phyloP scores from a whole-genome alignment of 2,329 filamentous ascomycete species.

The Ophiostoma australiae region DNA sequence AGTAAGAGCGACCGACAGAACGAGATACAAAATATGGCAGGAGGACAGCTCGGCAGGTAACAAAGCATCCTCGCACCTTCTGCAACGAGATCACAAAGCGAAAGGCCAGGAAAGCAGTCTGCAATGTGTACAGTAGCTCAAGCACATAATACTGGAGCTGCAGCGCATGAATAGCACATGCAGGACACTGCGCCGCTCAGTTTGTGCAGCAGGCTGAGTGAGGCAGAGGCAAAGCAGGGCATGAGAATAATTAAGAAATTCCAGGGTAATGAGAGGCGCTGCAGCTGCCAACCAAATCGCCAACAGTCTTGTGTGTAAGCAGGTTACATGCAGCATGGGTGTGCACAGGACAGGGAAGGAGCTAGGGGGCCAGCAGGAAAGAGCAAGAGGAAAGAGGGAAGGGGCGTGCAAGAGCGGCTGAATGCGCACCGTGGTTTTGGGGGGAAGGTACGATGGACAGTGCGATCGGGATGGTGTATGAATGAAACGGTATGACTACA shows the following conservation, averaged over 20 bases:
- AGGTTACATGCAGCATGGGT: not conserved
- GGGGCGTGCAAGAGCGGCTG: not conserved
- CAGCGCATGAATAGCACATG: not conserved
- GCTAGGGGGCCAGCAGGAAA: not conserved
- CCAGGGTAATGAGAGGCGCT: not conserved
- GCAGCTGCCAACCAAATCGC: not conserved
- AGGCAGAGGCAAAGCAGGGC: not conserved
- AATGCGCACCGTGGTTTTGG: not conserved
- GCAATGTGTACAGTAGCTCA: not conserved
- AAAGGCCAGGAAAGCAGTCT: not conserved
- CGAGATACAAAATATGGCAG: not conserved
- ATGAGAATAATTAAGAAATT: not conserved
- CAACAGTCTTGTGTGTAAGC: not conserved
- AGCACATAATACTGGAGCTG: not conserved
- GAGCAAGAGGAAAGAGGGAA: not conserved
- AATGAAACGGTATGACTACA: not conserved
- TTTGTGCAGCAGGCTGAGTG: conserved; percentile 4
- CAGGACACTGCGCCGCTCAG: not conserved
- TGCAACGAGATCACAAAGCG: not conserved
- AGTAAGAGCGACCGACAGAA: not conserved
- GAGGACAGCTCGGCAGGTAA: not conserved
- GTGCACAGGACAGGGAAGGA: not conserved
- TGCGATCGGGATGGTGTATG: not conserved
- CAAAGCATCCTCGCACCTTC: not conserved
- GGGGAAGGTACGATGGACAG: not conserved